These are phyloP conservation scores for Tieghemostelium lacteum DNA, from an alignment of 78 protist genomes.

Conservation along the genomic window DNA sequence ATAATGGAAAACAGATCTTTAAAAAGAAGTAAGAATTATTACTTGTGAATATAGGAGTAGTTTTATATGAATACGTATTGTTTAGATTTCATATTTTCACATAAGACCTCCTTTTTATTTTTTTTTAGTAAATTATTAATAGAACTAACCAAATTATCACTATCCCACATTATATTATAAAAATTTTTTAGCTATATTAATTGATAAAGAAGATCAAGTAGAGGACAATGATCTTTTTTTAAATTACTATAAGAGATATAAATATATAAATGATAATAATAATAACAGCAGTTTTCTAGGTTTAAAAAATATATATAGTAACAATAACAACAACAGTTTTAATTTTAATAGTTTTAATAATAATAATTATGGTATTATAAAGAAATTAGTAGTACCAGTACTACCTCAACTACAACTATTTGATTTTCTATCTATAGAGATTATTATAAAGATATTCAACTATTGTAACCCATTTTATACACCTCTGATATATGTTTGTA, in stretches of 20 bases:
- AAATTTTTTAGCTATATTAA: not conserved
- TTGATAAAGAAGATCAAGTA: no score
- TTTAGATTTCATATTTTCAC: no score
- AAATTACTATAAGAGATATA: not conserved
- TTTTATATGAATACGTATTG: no score
- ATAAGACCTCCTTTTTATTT: no score
- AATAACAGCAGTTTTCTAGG: not conserved
- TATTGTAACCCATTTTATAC: slow-evolving; percentile 55
- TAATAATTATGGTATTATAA: not conserved
- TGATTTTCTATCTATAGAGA: slow-evolving; percentile 17
- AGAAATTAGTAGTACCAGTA: not conserved
- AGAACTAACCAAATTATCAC: no score
- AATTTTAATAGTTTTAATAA: not conserved
- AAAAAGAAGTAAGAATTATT: no score
- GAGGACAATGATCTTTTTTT: not conserved
- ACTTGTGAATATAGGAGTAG: no score
- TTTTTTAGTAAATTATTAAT: no score
- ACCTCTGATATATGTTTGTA: slow-evolving; percentile 35
- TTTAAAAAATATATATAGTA: not conserved
- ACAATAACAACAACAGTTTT: not conserved
- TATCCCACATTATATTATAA: no score
- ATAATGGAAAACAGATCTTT: no score
- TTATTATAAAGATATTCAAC: slow-evolving; percentile 44
- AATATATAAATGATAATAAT: not conserved
- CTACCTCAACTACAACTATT: not conserved